Evolutionary conservation across 169 alveolate genomes (phyloP), one percentile per base, ranked within the genome.

Genomic region (Fabrea salina): DNA sequence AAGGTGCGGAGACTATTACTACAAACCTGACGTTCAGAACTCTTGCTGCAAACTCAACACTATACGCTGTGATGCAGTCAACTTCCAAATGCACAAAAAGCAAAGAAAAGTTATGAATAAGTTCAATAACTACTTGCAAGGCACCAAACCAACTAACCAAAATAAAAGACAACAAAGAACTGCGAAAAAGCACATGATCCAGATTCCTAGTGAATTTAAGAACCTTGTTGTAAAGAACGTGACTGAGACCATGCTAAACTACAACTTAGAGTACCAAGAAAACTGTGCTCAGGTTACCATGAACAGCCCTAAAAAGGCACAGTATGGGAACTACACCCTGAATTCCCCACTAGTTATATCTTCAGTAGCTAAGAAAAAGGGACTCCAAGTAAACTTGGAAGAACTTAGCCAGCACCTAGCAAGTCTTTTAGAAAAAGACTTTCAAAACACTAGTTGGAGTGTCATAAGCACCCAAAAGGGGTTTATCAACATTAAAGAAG

Each of bases 31-130:
- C 47, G 57, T 86, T 53, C 68, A 64, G 27, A 70, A 67, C 19
- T 79, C 91, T 13, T 93, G 97, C 56, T 93, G 97, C 80, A 68
- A 86, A 61, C 80, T 89, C 5, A 79, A 87, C 56, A 83, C 95
- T 6, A 89, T 90, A 1, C 66, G 95, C 57, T 39, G 86, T 6
- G 82, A 89, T 68, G 89, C 79, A n/a, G 56, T 68, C 4, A 75
- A 86, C 59, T 87, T 47, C 37, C 39, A 76, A 66, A 71, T 79
- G 19, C 80, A 82, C 4, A 83, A 89, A 30, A 79, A 80, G 6
- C 86, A 92, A 57, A 82, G 74, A 74, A 90, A 86, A 75, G 88
- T 88, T 39, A 64, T 83, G 80, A 85, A 85, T 53, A 86, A 83
- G 75, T 89, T 91, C 83, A 41, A 72, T 5, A 25, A 33, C 35